A percentile compares a stretch with the other conserved stretches of the same genome.
Conservation (phyloP, 768 basidiomycete genomes). For the Asterophora lycoperdoides region DNA sequence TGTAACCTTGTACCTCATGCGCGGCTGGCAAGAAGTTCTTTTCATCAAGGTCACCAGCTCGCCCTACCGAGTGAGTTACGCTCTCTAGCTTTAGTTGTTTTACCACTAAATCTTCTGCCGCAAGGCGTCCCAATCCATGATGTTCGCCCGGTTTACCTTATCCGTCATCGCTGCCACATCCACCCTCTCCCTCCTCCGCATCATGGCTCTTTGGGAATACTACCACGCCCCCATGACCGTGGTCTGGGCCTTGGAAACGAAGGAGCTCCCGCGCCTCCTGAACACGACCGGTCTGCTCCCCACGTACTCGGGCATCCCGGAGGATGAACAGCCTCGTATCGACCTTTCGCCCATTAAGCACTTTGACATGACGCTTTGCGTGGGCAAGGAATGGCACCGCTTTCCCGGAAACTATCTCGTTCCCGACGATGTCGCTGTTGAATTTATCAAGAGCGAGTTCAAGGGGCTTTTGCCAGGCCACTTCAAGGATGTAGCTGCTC, state of each 20-base stretch:
- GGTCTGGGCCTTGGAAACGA: constrained; percentile 63
- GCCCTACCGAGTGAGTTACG: constrained; percentile 67
- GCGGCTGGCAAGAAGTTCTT: constrained; percentile 79
- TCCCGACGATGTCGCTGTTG: constrained; percentile 75
- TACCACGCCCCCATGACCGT: constrained; percentile 86
- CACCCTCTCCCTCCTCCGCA: constrained; percentile 73
- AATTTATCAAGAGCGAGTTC: constrained; percentile 91
- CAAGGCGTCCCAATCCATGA: constrained; percentile 69
- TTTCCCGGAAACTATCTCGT: constrained; percentile 90
- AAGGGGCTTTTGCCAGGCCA: constrained; percentile 84
- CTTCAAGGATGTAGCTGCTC: constrained; percentile 47
- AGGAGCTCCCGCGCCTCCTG: constrained; percentile 79
- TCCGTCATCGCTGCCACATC: constrained; percentile 61
- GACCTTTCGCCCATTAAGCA: constrained; percentile 65
- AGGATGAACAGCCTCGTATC: constrained; percentile 47
- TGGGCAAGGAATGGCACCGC: constrained; percentile 94
- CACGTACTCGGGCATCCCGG: constrained; percentile 32
- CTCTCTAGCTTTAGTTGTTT: neutral
- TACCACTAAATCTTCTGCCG: constrained; percentile 1
- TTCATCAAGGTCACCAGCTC: constrained; percentile 79
- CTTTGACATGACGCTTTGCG: constrained; percentile 75
- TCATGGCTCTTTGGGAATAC: constrained; percentile 79
- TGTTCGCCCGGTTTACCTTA: constrained; percentile 77
- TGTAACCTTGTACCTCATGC: constrained; percentile 75
- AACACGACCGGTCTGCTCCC: constrained; percentile 65